phyloP scores from a whole-genome alignment of 2,329 filamentous ascomycete species.

The Sporothrix pseudoabietina region DNA sequence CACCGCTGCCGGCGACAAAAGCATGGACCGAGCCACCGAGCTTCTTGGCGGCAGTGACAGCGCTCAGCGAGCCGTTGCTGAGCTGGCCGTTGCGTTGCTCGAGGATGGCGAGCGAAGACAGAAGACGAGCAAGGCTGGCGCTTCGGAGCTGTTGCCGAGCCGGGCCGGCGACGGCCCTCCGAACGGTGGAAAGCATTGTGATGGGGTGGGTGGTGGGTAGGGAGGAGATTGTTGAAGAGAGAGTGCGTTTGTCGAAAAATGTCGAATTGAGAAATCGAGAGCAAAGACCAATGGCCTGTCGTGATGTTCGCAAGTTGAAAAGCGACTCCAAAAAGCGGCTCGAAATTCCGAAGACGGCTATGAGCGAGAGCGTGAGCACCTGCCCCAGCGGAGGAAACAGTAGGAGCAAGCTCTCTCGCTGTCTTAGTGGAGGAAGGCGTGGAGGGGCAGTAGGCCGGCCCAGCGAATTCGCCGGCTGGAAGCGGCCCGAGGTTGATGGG shows the following conservation, averaged over 20 bases:
- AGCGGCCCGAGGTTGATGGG: slow-evolving; percentile 44
- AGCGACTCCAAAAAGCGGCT: slow-evolving; percentile 20
- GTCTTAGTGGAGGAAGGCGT: neutral
- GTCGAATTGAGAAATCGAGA: neutral
- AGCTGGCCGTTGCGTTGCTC: slow-evolving; percentile 92
- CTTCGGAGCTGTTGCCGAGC: slow-evolving; percentile 35
- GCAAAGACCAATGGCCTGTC: neutral
- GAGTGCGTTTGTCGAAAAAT: neutral
- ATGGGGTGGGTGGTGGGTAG: neutral
- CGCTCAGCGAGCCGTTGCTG: slow-evolving; percentile 77
- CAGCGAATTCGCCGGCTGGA: slow-evolving; percentile 40
- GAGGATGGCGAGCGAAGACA: slow-evolving; percentile 87
- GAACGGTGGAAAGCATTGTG: slow-evolving; percentile 34
- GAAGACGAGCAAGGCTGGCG: slow-evolving; percentile 66
- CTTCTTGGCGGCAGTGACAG: slow-evolving; percentile 82
- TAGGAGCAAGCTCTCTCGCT: neutral
- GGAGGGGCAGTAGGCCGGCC: slow-evolving; percentile 5
- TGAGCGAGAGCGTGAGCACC: slow-evolving; percentile 4
- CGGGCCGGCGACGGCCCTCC: slow-evolving; percentile 27
- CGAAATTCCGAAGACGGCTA: slow-evolving; percentile 25
- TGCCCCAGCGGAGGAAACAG: slow-evolving; percentile 9
- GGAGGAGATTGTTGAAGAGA: neutral
- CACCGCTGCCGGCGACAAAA: slow-evolving; percentile 80
- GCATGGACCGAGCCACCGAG: slow-evolving; percentile 83
- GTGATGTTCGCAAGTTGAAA: slow-evolving; percentile 7